Percentiles rank a stretch among this genome's conserved stretches.
These are phyloP conservation scores for Coniella vitis DNA, from an alignment of 2,329 filamentous ascomycete species.

Conservation along the genomic window DNA sequence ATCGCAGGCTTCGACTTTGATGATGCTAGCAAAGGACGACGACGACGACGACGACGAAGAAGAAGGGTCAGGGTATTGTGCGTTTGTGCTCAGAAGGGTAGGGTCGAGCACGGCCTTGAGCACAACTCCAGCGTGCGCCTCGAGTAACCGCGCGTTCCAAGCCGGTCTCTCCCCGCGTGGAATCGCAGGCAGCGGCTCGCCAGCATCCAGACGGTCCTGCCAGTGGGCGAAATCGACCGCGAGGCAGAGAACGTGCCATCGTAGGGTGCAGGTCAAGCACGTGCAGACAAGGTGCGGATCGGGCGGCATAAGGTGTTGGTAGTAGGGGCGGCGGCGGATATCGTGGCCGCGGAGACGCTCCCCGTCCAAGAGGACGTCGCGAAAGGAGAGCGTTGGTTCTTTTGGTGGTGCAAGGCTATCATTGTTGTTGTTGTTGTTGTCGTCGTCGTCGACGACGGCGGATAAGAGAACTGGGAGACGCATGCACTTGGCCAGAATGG, in stretches of 20 bases:
- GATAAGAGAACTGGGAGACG: constrained; percentile 39
- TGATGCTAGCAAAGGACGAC: no score
- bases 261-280: constrained; percentile 48
- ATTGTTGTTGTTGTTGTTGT: no score
- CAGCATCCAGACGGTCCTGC: constrained; percentile 43
- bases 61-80: no score
- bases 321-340: constrained; percentile 45
- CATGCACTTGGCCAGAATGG: constrained; percentile 44
- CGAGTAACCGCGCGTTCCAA: constrained; percentile 44
- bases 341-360: constrained; percentile 35
- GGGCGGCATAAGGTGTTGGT: constrained; percentile 43
- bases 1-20: no score
- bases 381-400: constrained; percentile 9
- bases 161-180: constrained; percentile 36
- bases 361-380: constrained; percentile 32
- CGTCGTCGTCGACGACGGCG: constrained; percentile 26
- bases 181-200: constrained; percentile 46
- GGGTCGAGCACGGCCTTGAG: constrained; percentile 31
- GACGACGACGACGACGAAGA: no score
- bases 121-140: constrained; percentile 36
- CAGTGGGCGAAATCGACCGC: constrained; percentile 51
- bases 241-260: constrained; percentile 50
- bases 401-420: no score
- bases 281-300: constrained; percentile 45
- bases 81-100: no score